phyloP scores from a whole-genome alignment of 225 moss, liverwort and hornwort species.

The Physcomitrium patens region DNA sequence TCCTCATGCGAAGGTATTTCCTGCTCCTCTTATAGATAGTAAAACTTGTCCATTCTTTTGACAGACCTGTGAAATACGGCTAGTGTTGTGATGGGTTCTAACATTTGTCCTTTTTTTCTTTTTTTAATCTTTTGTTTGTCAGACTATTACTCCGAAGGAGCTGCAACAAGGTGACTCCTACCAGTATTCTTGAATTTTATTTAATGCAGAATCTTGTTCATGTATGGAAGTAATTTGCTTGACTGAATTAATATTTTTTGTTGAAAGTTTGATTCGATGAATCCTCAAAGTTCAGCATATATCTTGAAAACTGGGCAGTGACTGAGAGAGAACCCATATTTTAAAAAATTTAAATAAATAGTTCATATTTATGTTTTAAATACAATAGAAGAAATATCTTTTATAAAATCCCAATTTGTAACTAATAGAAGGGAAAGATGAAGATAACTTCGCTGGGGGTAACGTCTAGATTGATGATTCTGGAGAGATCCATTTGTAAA shows the following conservation, averaged over 20 bases:
- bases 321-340: not conserved
- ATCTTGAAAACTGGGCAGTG: constrained; percentile 7
- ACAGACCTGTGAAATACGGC: not conserved
- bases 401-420: not conserved
- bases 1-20: constrained; percentile 74
- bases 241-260: constrained; percentile 4
- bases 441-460: too few relatives aligned
- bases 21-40: not conserved
- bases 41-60: not conserved
- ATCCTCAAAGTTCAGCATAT: not conserved
- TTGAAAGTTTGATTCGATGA: not conserved
- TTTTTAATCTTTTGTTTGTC: constrained; percentile 23
- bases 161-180: constrained; percentile 50
- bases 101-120: constrained; percentile 18
- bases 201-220: not conserved
- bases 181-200: not conserved
- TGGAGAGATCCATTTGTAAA: not conserved
- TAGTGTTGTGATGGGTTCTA: constrained; percentile 25
- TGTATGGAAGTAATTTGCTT: constrained; percentile 8
- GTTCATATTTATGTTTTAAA: too few relatives aligned
- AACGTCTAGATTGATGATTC: not conserved
- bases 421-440: not conserved
- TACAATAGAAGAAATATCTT: too few relatives aligned
- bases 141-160: constrained; percentile 68
- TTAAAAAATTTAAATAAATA: too few relatives aligned